Evolutionary conservation across 225 moss, liverwort and hornwort genomes (phyloP), one percentile per base, ranked within the genome.

Genomic region (Ulota crispa): DNA sequence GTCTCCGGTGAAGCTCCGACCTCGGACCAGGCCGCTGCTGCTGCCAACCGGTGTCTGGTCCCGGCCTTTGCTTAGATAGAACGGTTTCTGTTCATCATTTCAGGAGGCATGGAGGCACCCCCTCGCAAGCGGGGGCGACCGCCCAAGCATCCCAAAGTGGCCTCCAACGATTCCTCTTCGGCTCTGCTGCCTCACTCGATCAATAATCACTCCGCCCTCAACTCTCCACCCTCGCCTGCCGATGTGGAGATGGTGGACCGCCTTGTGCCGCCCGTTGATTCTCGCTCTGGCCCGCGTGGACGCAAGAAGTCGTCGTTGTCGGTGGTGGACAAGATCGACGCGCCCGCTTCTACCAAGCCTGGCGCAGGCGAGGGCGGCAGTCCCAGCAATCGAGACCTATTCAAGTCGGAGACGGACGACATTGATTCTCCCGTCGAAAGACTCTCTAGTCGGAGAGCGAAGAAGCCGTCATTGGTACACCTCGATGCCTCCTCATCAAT

Each of bases 91-190:
- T 81, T 67, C 82, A 79, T 16, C 75, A 90, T 88, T 86, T 79
- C 86, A 88, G 86, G 84, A 85, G 89, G 83, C 79, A 97, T 97
- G 95, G 96, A 97, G 84, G 88, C 92, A 78, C 83, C 90, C 72
- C 96, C 96, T 82, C 92, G 95, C 75, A 97, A 97, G 89, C 88
- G 96, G 89, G 96, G 96, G 70, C 88, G 96, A 67, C 96, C 96
- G 76, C 93, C 91, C 27, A 97, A 95, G 90, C 92, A 95, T 88
- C 91, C 93, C 34, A 95, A 95, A 87, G 87, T 89, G 26, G 84
- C 80, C 14, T 86, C 88, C 78, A 78, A 78, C 37, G 78, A 84
- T 72, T 82, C 85, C n/a, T 79, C 79, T 41, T 15, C 56, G 32
- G 42, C 78, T 68, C 81, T 82, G 32, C 79, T 73, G 72, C 85